A percentile compares a stretch with the other conserved stretches of the same genome.
Conservation (phyloP, 2,329 filamentous ascomycete genomes). For the Graphiopsis chlorocephala region DNA sequence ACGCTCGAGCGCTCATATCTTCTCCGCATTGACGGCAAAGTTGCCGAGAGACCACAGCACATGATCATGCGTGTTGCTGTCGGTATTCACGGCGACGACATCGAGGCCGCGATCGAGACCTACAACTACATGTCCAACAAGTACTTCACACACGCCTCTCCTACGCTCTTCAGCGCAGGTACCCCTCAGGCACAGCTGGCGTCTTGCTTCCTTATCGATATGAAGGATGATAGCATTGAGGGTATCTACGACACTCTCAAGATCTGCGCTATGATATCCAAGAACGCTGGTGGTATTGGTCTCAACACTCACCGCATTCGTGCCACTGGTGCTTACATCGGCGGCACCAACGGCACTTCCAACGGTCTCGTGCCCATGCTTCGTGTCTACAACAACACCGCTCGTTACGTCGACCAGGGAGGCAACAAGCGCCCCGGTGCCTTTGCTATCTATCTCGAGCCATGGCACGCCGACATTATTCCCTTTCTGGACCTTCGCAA, state of each 20-base stretch:
- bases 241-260: conserved; percentile 99
- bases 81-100: conserved; percentile 91
- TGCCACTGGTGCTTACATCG: conserved; percentile 96
- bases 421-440: conserved; percentile 98
- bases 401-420: conserved; percentile 96
- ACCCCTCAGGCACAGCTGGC: conserved; percentile 93
- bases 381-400: conserved; percentile 98
- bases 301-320: conserved; percentile 96
- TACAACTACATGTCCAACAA: conserved; percentile 99
- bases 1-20: conserved; percentile 97
- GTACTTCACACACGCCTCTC: conserved; percentile 96
- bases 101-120: conserved; percentile 93
- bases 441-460: conserved; percentile 98
- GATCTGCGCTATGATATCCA: conserved; percentile 99
- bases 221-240: conserved; percentile 99
- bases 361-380: conserved; percentile 98
- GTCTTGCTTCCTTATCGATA: conserved; percentile 98
- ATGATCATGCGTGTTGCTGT: conserved; percentile 99
- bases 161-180: conserved; percentile 96
- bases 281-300: conserved; percentile 97
- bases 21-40: conserved; percentile 90
- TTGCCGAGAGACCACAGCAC: conserved; percentile 95
- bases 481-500: conserved; percentile 97
- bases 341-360: conserved; percentile 94
- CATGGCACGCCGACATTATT: conserved; percentile 97